A percentile compares a stretch with the other conserved stretches of the same genome.
Evolutionary conservation across 805 yeast species (phyloP).

Genomic region (Metschnikowia lunata): DNA sequence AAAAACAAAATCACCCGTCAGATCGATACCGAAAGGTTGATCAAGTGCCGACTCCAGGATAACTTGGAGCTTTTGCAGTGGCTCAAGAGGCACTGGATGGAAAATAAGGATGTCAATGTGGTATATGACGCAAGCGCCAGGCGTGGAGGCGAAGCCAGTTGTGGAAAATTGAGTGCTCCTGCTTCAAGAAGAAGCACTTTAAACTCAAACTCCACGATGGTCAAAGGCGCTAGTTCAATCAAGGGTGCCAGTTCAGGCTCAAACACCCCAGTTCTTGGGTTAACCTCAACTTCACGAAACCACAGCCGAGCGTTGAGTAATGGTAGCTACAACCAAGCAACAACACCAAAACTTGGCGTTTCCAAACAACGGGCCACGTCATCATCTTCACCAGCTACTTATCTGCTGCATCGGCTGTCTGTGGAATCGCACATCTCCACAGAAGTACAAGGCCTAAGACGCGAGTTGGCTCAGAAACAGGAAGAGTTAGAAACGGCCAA

Average conservation of each 20-base stretch:
- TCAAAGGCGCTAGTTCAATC: background rate
- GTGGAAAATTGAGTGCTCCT: conserved; percentile 5
- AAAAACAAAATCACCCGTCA: conserved; percentile 66
- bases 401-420: background rate
- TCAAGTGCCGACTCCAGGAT: conserved; percentile 89
- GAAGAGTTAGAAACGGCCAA: conserved; percentile 34
- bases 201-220: background rate
- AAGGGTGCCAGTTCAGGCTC: conserved; percentile 2
- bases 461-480: conserved; percentile 46
- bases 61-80: conserved; percentile 93
- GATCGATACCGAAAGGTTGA: conserved; percentile 75
- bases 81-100: conserved; percentile 81
- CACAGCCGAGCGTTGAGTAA: conserved; percentile 4
- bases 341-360: conserved; percentile 5
- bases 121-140: conserved; percentile 57
- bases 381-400: background rate
- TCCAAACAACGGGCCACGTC: conserved; percentile 17
- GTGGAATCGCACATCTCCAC: background rate
- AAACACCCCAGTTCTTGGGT: conserved; percentile 1
- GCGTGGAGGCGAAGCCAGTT: conserved; percentile 16
- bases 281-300: conserved; percentile 1
- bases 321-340: background rate
- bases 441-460: conserved; percentile 7
- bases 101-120: conserved; percentile 58
- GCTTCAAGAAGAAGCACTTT: conserved; percentile 12